Evolutionary conservation across 2,329 filamentous ascomycete species (phyloP), one percentile per base, ranked within the genome.

Genomic region (Aaosphaeria arxii): DNA sequence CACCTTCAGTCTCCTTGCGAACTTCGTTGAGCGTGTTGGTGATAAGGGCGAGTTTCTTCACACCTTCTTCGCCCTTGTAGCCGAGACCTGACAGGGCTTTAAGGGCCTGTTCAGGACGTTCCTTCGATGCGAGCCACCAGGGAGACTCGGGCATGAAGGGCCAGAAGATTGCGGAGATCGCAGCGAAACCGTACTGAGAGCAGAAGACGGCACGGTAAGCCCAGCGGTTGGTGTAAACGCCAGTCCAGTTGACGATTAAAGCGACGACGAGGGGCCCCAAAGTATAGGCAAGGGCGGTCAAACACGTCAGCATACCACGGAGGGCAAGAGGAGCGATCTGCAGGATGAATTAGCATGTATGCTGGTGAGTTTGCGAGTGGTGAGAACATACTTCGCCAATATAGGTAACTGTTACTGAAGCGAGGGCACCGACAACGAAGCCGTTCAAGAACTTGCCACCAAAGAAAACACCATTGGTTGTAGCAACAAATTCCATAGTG

Each of bases 101-200:
- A 6, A 58, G 47, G 9, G 86, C 86, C 11, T 86, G 81, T 5
- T 82, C 78, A 38, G 80, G 70, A 30, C 77, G 78, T 32, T 81
- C 82, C 54, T 77, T 80, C 35, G 85, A 81, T 39, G 87, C 82
- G 24, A 88, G 77, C 85, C 85, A 88, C 83, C 84, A 87, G 1
- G 84, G 84, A 9, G 79, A 83, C 43, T 63, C 62, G 4, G 58
- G 62, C 58, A 64, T 61, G 42, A 61, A 62, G 41, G 48, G 55
- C 1, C 62, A 50, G 4, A 59, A 47, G 7, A 55, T 42, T 4
- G 54, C 42, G 3, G 66, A 67, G 4, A 73, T 56, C 5, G 47
- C 64, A 3, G 70, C 70, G 32, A 74, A 71, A 0, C 71, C 73
- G 55, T 71, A 76, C 29, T 76, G 72, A 0, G 71, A 67, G 11